A percentile compares a stretch with the other conserved stretches of the same genome.
phyloP scores from a whole-genome alignment of 2,329 filamentous ascomycete species.

The Acephala macrosclerotiorum region DNA sequence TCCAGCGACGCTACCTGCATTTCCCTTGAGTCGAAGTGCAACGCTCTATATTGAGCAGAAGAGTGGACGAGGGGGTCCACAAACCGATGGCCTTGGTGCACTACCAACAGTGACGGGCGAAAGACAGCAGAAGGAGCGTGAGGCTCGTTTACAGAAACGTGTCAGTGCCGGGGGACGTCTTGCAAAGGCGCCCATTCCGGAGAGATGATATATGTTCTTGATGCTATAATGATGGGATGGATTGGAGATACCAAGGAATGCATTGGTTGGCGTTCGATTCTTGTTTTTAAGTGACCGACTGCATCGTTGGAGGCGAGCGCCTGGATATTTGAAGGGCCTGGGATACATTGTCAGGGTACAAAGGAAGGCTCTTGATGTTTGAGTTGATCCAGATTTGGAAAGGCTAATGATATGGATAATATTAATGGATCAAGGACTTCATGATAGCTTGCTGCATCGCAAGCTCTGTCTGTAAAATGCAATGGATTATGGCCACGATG shows the following conservation, averaged over 20 bases:
- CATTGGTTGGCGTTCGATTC: conserved; percentile 43
- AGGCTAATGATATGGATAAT: conserved; percentile 29
- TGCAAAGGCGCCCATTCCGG: conserved; percentile 50
- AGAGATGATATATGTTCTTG: conserved; percentile 32
- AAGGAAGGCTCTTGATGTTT: neutral
- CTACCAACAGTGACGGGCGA: conserved; percentile 62
- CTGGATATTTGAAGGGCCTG: conserved; percentile 11
- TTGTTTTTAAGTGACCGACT: conserved; percentile 20
- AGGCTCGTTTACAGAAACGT: conserved; percentile 77
- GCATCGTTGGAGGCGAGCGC: conserved; percentile 28
- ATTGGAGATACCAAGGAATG: conserved; percentile 44
- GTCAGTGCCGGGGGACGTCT: conserved; percentile 80
- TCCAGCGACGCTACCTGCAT: conserved; percentile 75
- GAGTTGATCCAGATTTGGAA: conserved; percentile 21
- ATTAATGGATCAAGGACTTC: conserved; percentile 25
- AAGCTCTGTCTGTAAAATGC: conserved; percentile 10
- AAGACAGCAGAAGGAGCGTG: conserved; percentile 66
- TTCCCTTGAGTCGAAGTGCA: conserved; percentile 83
- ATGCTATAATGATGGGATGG: conserved; percentile 36
- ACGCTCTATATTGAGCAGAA: conserved; percentile 87
- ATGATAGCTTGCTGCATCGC: neutral
- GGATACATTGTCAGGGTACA: neutral
- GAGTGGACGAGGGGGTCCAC: conserved; percentile 53
- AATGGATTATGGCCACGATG: neutral
- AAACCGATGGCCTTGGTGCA: conserved; percentile 65